Conservation (phyloP, 1,284 basidiomycete species). For the Ceratobasidium sp. region DNA sequence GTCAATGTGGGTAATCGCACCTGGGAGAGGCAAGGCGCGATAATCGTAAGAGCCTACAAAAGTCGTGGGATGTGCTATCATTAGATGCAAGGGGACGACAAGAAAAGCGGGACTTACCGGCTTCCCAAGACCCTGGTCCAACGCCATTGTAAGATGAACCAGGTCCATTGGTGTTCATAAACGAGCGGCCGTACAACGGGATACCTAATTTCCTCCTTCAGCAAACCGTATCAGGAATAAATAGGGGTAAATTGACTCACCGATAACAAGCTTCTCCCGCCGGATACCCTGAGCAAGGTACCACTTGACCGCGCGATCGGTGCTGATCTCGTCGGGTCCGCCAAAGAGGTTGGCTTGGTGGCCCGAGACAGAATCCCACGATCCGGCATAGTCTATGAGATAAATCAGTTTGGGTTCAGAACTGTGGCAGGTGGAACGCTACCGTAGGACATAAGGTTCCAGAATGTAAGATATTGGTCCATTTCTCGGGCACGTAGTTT, state of each 20-base stretch:
- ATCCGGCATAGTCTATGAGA: slow-evolving; percentile 69
- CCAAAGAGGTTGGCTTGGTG: slow-evolving; percentile 93
- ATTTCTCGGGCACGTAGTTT: slow-evolving; percentile 85
- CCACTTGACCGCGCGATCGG: slow-evolving; percentile 78
- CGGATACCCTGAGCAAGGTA: slow-evolving; percentile 81
- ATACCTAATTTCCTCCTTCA: slow-evolving; percentile 63
- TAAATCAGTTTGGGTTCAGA: not conserved
- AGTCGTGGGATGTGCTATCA: not conserved
- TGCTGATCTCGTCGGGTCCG: slow-evolving; percentile 67
- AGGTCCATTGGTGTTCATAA: slow-evolving; percentile 87
- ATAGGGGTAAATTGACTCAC: slow-evolving; percentile 53
- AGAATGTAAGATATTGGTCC: slow-evolving; percentile 91
- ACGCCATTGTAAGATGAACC: slow-evolving; percentile 83
- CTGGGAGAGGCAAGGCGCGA: slow-evolving; percentile 79
- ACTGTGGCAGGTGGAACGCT: not conserved
- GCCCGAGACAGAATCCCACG: slow-evolving; percentile 82
- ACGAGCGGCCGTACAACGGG: slow-evolving; percentile 93
- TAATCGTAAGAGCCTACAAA: slow-evolving; percentile 72
- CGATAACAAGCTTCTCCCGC: slow-evolving; percentile 87
- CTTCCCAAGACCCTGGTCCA: slow-evolving; percentile 81
- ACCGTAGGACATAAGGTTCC: slow-evolving; percentile 92
- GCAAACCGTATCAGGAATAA: slow-evolving; percentile 3
- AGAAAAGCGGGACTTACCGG: slow-evolving; percentile 60
- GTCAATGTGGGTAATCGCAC: slow-evolving; percentile 73
- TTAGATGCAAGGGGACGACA: slow-evolving; percentile 55